Percentiles rank a stretch among this genome's conserved stretches.
Evolutionary conservation across 306 rosid species (phyloP).

Genomic region (Trichosanthes truncata): DNA sequence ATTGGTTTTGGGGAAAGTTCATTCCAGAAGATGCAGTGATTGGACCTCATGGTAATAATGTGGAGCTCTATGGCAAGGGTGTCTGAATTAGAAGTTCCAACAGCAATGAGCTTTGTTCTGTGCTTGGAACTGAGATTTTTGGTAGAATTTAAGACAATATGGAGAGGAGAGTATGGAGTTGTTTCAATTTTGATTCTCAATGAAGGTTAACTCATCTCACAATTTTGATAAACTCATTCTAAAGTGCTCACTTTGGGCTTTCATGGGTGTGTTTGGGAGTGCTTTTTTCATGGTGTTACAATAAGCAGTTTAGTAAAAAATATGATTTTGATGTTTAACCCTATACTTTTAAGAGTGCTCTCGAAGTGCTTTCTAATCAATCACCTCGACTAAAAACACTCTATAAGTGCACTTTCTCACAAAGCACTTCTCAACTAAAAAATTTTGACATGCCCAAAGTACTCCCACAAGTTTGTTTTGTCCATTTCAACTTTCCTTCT

Average conservation of each 20-base stretch:
- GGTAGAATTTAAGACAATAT: neutral
- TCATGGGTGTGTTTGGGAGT: neutral
- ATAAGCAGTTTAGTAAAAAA: no score
- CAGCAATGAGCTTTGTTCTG: neutral
- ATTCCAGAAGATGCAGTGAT: conserved; percentile 19
- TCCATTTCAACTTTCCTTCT: neutral
- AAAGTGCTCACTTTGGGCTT: neutral
- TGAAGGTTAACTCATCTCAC: neutral
- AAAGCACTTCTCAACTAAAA: neutral
- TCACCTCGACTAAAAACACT: neutral
- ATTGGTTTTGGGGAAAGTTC: conserved; percentile 44
- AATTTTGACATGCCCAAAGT: neutral
- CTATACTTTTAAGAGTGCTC: neutral
- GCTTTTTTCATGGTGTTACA: neutral
- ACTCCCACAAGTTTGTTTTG: neutral
- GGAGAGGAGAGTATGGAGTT: neutral
- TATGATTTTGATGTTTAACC: no score
- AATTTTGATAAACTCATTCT: neutral
- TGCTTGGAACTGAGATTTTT: neutral
- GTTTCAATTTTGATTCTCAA: neutral
- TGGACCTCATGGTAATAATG: conserved; percentile 7
- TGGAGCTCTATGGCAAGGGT: conserved; percentile 6
- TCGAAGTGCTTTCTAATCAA: neutral
- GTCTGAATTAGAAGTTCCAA: neutral
- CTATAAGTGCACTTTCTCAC: neutral